phyloP scores from a whole-genome alignment of 148 eudicot genomes.

The Polygonum aviculare region DNA sequence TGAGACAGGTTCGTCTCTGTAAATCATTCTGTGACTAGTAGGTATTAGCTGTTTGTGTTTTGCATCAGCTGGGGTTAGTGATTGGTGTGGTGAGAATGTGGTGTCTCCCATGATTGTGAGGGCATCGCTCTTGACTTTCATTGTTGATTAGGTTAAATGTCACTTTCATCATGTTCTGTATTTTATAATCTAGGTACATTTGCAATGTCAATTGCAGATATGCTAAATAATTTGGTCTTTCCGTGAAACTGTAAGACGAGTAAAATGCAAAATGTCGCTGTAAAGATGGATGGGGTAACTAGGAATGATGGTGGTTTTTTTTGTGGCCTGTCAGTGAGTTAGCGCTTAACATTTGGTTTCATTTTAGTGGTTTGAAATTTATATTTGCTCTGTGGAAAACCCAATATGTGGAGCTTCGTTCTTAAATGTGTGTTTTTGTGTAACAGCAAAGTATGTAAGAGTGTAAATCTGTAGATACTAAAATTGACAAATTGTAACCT shows the following conservation, averaged over 20 bases:
- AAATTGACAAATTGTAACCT: neutral
- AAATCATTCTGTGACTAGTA: neutral
- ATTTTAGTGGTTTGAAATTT: neutral
- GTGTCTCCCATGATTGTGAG: neutral
- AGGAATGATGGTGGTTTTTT: neutral
- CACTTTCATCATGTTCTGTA: neutral
- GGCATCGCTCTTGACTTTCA: neutral
- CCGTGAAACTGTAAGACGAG: neutral
- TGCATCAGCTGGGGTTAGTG: neutral
- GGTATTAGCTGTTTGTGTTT: neutral
- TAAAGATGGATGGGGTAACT: neutral
- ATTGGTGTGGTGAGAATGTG: neutral
- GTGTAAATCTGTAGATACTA: neutral
- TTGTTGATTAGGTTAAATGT: neutral
- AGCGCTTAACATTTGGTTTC: neutral
- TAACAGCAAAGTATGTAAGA: neutral
- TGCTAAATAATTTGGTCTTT: neutral
- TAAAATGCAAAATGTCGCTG: neutral
- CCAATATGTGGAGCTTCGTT: neutral
- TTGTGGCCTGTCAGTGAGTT: neutral
- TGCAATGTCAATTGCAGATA: neutral
- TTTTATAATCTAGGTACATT: neutral
- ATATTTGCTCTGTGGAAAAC: neutral
- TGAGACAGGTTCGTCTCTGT: constrained; percentile 54
- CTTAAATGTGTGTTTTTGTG: neutral